These are phyloP conservation scores for Vinca minor DNA, from an alignment of 257 asterid species.

Conservation along the genomic window DNA sequence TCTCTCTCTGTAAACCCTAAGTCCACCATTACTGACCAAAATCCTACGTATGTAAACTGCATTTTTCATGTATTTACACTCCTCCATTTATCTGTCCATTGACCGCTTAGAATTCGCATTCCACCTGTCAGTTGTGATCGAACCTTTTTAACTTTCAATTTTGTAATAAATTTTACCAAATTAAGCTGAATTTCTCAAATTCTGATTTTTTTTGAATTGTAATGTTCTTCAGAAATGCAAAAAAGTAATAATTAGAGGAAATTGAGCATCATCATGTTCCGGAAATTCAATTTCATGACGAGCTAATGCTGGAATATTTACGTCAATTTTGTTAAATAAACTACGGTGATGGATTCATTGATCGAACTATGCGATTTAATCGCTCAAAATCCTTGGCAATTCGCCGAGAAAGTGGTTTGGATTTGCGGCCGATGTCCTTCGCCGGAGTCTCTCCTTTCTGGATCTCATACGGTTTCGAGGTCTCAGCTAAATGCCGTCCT, in stretches of 20 bases:
- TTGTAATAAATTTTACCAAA: background rate
- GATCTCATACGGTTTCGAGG: constrained; percentile 79
- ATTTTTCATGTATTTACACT: no score
- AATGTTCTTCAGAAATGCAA: background rate
- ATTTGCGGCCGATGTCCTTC: constrained; percentile 92
- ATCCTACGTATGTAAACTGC: no score
- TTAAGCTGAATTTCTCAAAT: background rate
- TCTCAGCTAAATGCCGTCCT: constrained; percentile 82
- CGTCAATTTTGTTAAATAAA: constrained; percentile 2
- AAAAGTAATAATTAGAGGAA: constrained; percentile 3
- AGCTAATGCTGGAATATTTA: background rate
- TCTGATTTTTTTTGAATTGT: background rate
- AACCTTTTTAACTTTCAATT: no score
- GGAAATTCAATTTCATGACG: background rate
- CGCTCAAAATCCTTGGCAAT: constrained; percentile 53
- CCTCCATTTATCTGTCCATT: constrained; percentile 4
- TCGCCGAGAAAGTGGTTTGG: constrained; percentile 63
- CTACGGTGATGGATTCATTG: constrained; percentile 61
- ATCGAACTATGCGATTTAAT: constrained; percentile 83
- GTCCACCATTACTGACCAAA: background rate
- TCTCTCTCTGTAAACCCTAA: constrained; percentile 17
- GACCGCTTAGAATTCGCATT: constrained; percentile 12
- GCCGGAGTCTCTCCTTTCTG: constrained; percentile 49
- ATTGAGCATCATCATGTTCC: constrained; percentile 10
- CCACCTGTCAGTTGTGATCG: background rate